phyloP scores from a whole-genome alignment of 23 red algal species.

The Cyanidium caldarium region DNA sequence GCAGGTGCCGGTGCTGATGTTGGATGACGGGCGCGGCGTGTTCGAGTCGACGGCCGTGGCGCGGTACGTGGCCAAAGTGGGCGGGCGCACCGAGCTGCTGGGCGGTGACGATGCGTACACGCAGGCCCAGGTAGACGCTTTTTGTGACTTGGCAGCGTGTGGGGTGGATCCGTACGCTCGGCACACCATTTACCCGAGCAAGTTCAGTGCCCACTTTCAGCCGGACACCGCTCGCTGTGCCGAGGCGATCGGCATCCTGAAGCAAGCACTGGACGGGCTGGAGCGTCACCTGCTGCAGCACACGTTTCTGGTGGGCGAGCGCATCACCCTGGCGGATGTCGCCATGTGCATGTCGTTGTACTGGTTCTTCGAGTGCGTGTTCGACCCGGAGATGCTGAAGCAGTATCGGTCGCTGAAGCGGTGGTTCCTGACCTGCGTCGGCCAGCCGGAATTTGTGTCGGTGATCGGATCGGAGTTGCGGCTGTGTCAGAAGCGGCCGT shows the following conservation, averaged over 20 bases:
- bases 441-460: constrained; percentile 12
- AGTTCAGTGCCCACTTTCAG: constrained; percentile 5
- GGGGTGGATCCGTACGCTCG: not conserved
- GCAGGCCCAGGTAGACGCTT: not conserved
- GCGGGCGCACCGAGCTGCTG: not conserved
- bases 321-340: constrained; percentile 32
- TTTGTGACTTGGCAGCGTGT: not conserved
- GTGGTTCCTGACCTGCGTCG: constrained; percentile 22
- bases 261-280: constrained; percentile 6
- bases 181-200: not conserved
- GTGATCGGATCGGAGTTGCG: constrained; percentile 25
- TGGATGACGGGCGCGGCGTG: not conserved
- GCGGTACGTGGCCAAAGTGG: constrained; percentile 11
- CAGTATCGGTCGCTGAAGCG: constrained; percentile 4
- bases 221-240: constrained; percentile 5
- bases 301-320: constrained; percentile 35
- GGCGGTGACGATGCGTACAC: not conserved
- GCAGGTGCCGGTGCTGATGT: constrained; percentile 9
- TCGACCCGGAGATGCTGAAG: constrained; percentile 3
- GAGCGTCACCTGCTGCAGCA: constrained; percentile 15
- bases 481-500: constrained; percentile 13
- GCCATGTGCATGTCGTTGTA: constrained; percentile 3
- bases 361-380: constrained; percentile 8
- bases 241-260: constrained; percentile 3
- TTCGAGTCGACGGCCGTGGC: constrained; percentile 22